Conservation (phyloP, 192 early-diverging fungal genomes). For the Coemansia sp. region DNA sequence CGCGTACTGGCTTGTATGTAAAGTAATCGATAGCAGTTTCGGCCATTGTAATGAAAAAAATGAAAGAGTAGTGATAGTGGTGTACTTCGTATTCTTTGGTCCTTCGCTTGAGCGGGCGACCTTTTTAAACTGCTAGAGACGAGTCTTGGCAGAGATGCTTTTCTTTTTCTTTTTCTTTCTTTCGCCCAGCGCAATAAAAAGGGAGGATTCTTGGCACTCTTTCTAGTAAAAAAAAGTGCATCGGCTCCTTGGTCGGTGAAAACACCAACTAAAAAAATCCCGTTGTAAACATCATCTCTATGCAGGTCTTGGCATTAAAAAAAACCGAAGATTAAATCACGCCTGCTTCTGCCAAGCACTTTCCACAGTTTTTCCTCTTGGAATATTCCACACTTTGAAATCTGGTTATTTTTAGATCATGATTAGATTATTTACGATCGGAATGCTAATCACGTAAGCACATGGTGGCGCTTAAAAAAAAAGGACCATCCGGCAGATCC, state of each 20-base stretch:
- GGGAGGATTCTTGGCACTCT: background rate
- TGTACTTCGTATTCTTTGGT: background rate
- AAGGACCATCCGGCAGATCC: background rate
- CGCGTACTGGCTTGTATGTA: conserved; percentile 34
- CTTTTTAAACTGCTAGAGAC: background rate
- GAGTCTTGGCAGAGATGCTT: background rate
- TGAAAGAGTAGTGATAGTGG: background rate
- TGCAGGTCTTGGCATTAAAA: background rate
- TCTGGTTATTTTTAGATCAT: background rate
- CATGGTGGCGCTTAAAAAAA: background rate
- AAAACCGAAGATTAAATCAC: background rate
- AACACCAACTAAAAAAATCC: background rate
- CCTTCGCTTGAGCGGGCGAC: background rate
- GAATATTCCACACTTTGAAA: background rate
- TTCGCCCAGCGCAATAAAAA: background rate
- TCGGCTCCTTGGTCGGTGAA: background rate
- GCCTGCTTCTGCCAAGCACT: background rate
- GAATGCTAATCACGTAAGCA: background rate
- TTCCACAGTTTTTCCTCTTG: background rate
- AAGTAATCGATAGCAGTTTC: conserved; percentile 18
- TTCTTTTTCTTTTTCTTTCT: background rate
- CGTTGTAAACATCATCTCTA: background rate
- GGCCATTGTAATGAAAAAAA: background rate
- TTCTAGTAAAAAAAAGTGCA: background rate
- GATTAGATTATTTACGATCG: background rate